Evolutionary conservation across 192 early-diverging fungal species (phyloP), one percentile per base, ranked within the genome.

Genomic region (Coemansia sp.): DNA sequence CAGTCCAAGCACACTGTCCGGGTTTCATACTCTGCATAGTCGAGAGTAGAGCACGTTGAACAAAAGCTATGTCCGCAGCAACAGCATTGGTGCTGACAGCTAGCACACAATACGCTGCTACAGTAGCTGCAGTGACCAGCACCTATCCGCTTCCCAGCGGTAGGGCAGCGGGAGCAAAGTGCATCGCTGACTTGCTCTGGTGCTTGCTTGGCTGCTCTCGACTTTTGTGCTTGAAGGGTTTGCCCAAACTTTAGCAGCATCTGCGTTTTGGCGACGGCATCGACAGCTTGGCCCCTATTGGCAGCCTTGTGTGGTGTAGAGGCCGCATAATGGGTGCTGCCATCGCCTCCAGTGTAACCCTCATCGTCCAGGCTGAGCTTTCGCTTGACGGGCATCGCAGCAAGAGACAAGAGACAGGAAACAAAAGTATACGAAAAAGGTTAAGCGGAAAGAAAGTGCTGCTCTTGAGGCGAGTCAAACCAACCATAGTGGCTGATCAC

Each of bases 181-280:
- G 21, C 28, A 35, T 21, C 7, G 23, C 28, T 28, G 26, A 16
- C 21, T 41, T 26, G 33, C 62, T n/a, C 35, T 23, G 37, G 50
- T 0, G 59, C 16, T 13, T 33, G 38, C 45, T 69, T 76, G 3
- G 36, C 21, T 58, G 56, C 34, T 35, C 34, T 34, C 56, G 56
- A 58, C 18, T 70, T 53, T 16, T 62, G 63, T 5, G 68, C 62
- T 35, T 73, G 73, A 26, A 72, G 61, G 1, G 21, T 58, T 62
- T 83, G 82, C 2, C 82, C 82, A 65, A 75, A 80, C 16, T 16
- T 69, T 20, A 83, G 41, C 43, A 79, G 56, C 79, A 81, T 81
- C 53, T 69, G 73, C 13, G 76, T 73, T 45, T 59, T 58, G 43
- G 63, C 56, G 6, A 53, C 64, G 2, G 58, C 60, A 39, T 62